These are phyloP conservation scores for Lentithecium fluviatile DNA, from an alignment of 495 filamentous ascomycete species.

Conservation along the genomic window DNA sequence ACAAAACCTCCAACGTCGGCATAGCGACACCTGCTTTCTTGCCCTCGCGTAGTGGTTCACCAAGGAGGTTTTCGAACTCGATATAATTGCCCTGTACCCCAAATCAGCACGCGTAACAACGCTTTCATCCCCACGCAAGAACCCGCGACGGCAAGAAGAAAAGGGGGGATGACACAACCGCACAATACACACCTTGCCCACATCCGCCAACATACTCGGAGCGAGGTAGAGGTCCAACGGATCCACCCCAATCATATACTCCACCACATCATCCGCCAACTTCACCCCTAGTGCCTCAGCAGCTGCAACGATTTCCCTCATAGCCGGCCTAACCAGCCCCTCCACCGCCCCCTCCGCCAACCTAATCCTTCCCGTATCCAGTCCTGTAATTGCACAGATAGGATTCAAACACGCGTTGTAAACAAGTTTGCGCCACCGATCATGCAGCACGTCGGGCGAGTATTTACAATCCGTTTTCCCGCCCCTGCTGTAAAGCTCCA, in stretches of 20 bases:
- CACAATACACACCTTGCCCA: conserved; percentile 41
- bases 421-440: conserved; percentile 42
- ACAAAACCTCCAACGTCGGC: conserved; percentile 50
- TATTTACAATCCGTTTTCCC: conserved; percentile 36
- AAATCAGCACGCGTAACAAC: too few species aligned
- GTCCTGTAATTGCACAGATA: conserved; percentile 45
- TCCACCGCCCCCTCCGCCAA: conserved; percentile 33
- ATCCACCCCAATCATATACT: conserved; percentile 44
- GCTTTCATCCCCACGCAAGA: too few species aligned
- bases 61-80: conserved; percentile 55
- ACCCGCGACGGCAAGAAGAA: too few species aligned
- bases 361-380: conserved; percentile 49
- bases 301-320: conserved; percentile 45
- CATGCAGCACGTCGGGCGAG: conserved; percentile 30
- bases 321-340: conserved; percentile 42
- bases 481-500: conserved; percentile 35
- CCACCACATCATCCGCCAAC: conserved; percentile 42
- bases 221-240: conserved; percentile 44
- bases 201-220: conserved; percentile 52
- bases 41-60: conserved; percentile 54
- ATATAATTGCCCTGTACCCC: conserved; percentile 48
- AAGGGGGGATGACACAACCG: too few species aligned
- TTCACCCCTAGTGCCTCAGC: conserved; percentile 40
- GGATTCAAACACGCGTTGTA: conserved; percentile 43
- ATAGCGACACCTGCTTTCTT: conserved; percentile 46